Evolutionary conservation across 2,329 filamentous ascomycete genomes (phyloP).

Genomic region (Colletotrichum neosansevieriae): DNA sequence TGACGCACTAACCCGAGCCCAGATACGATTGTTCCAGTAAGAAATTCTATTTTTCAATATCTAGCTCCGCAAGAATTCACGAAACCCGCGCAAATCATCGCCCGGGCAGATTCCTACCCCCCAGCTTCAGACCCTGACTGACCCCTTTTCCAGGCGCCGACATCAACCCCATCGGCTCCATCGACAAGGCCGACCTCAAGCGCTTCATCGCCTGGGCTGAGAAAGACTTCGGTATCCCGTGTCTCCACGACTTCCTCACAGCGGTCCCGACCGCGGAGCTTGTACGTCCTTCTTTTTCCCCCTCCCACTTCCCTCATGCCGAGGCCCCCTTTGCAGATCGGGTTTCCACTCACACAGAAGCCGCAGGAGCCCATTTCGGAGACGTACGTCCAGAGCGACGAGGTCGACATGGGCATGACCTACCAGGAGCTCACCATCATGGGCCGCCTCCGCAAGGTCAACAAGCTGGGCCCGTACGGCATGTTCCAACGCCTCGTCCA

Average conservation of each 20-base stretch:
- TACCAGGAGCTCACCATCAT: conserved; percentile 58
- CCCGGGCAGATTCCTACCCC: not conserved
- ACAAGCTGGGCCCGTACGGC: conserved; percentile 61
- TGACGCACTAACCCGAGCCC: not conserved
- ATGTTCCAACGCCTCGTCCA: conserved; percentile 61
- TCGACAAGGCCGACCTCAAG: conserved; percentile 76
- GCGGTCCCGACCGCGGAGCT: conserved; percentile 73
- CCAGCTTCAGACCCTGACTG: conserved; percentile 1
- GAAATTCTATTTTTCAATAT: not conserved
- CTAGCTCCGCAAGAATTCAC: not conserved
- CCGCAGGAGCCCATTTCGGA: conserved; percentile 70
- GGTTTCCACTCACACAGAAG: not conserved
- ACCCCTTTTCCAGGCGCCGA: conserved; percentile 35
- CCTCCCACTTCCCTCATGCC: not conserved
- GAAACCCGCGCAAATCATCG: conserved; percentile 1
- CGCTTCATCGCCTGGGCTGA: conserved; percentile 76
- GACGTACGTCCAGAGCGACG: conserved; percentile 64
- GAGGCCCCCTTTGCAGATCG: not conserved
- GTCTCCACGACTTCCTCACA: conserved; percentile 74
- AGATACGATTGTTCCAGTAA: conserved; percentile 40
- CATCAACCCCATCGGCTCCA: conserved; percentile 73
- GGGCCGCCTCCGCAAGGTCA: conserved; percentile 56
- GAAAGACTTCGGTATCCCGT: conserved; percentile 70
- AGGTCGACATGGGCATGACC: conserved; percentile 66
- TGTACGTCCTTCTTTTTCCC: conserved; percentile 38